These are phyloP conservation scores for Wickerhamiella qilinensis DNA, from an alignment of 805 yeast species.

Conservation along the genomic window DNA sequence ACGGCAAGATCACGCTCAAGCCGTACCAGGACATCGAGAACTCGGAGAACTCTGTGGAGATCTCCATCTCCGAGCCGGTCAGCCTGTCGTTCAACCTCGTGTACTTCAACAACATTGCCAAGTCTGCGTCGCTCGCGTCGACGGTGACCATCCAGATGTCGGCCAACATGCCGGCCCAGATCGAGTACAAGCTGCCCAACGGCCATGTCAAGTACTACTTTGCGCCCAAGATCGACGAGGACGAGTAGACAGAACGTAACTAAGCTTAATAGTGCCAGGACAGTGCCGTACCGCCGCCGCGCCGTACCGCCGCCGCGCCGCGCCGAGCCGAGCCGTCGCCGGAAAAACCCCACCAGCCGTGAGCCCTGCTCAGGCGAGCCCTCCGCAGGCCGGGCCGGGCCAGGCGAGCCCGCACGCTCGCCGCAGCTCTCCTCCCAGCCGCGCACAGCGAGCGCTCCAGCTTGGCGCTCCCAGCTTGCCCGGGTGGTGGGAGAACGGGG, in stretches of 20 bases:
- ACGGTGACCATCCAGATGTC: slow-evolving; percentile 74
- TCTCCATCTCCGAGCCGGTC: slow-evolving; percentile 74
- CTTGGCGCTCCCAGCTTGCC: not conserved
- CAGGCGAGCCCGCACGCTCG: not conserved
- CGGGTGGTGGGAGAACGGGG: too few relatives aligned
- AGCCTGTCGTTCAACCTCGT: slow-evolving; percentile 81
- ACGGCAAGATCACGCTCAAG: slow-evolving; percentile 73
- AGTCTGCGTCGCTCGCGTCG: slow-evolving; percentile 66
- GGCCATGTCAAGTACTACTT: slow-evolving; percentile 90
- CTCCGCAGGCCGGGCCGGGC: too few relatives aligned
- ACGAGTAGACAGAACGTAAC: slow-evolving; percentile 46
- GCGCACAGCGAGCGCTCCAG: not conserved
- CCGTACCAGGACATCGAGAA: slow-evolving; percentile 65
- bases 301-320: too few relatives aligned
- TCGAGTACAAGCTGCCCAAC: slow-evolving; percentile 79
- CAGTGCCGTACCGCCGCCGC: too few relatives aligned
- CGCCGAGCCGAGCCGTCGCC: too few relatives aligned
- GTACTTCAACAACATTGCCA: slow-evolving; percentile 79
- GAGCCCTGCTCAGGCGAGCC: too few relatives aligned
- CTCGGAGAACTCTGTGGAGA: slow-evolving; percentile 57
- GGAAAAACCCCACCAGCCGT: too few relatives aligned
- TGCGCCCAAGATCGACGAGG: slow-evolving; percentile 89
- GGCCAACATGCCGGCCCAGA: slow-evolving; percentile 82
- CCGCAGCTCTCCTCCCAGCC: not conserved
- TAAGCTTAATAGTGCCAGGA: not conserved